These are phyloP conservation scores for Leptographium galeiforme DNA, from an alignment of 2,329 filamentous ascomycete species.

Conservation along the genomic window DNA sequence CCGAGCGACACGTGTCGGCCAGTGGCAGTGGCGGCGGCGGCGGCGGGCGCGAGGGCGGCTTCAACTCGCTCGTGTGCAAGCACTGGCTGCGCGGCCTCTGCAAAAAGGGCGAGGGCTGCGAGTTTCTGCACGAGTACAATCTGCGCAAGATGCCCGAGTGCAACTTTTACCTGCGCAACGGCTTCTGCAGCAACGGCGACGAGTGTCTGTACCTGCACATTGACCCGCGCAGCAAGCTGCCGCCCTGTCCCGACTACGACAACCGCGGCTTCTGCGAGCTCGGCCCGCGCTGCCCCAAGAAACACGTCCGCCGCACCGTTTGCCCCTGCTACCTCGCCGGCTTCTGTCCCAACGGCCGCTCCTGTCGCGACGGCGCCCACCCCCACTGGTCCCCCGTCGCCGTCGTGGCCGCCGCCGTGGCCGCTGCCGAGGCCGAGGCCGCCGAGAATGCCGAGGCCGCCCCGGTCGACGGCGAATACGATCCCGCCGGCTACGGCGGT, in stretches of 20 bases:
- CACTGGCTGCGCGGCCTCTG: conserved; percentile 95
- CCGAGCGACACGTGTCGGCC: conserved; percentile 58
- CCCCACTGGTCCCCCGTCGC: conserved; percentile 52
- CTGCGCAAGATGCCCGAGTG: conserved; percentile 97
- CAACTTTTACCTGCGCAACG: conserved; percentile 87
- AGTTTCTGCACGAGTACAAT: conserved; percentile 98
- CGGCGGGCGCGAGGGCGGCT: conserved; percentile 31
- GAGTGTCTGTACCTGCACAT: conserved; percentile 91
- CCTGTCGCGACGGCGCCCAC: conserved; percentile 71
- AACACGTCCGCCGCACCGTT: conserved; percentile 66
- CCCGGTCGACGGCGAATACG: conserved; percentile 6
- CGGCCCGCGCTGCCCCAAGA: conserved; percentile 74
- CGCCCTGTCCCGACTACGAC: conserved; percentile 82
- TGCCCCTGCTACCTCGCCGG: conserved; percentile 83
- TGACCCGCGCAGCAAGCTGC: conserved; percentile 66
- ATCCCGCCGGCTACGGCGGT: neutral
- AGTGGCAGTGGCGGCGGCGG: conserved; percentile 19
- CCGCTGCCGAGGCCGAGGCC: conserved; percentile 17
- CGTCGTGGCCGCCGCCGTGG: conserved; percentile 30
- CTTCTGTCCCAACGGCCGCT: conserved; percentile 74
- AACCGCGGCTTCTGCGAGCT: conserved; percentile 89
- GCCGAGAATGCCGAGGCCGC: conserved; percentile 26
- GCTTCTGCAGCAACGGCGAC: conserved; percentile 92
- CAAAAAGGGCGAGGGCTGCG: conserved; percentile 94
- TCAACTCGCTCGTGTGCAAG: conserved; percentile 87